Base-by-base conservation (phyloP, 371 early-diverging fungal species). In the Apophysomyces sp. region DNA sequence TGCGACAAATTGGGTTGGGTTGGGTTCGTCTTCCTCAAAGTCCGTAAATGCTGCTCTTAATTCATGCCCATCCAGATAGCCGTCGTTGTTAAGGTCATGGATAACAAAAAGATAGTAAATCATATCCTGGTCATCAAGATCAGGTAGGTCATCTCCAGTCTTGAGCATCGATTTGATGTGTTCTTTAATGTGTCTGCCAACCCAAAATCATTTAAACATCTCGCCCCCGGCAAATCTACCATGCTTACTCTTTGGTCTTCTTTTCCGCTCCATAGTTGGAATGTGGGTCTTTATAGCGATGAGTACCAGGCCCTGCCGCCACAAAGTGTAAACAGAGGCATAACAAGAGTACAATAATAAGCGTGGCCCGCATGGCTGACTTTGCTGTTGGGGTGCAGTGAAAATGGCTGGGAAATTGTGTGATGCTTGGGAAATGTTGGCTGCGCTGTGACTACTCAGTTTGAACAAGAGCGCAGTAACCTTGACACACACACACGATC, bases 1-100 rank as follows among this genome's bases (percentile, higher is more conserved):
- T 21, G 72, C 40, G 4, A 72, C 62, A 16, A 65, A 60, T 2
- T 57, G 49, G 3, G 67, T 60, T 12, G 52, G 66, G 26, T 73
- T 73, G 8, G 71, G 67, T 62, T 72, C 71, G 31, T 59, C 64
- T 36, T 66, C 64, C 29, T 82, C 75, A 61, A 67, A 65, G 40
- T 69, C 77, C 5, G 79, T 76, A 52, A 87, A 89, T 0, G 89
- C 86, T 24, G 71, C 73, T 39, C 86, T 80, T 36, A 91, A 74
- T 67, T 91, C 92, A 62, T 89, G 87, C 0, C 92, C 90, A 72
- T 91, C 92, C 63, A 89, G 69, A 57, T 68, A 69, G 21, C 84
- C 84, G 57, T 91, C 89, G 57, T 76, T 72, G 70, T 91, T 86
- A 24, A 60, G 66, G 66, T 91, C 91, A 63, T 88, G 87, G 39